Base-by-base conservation (phyloP, 176 grass and related monocot species). In the sorghum (Sorghum bicolor) region DNA sequence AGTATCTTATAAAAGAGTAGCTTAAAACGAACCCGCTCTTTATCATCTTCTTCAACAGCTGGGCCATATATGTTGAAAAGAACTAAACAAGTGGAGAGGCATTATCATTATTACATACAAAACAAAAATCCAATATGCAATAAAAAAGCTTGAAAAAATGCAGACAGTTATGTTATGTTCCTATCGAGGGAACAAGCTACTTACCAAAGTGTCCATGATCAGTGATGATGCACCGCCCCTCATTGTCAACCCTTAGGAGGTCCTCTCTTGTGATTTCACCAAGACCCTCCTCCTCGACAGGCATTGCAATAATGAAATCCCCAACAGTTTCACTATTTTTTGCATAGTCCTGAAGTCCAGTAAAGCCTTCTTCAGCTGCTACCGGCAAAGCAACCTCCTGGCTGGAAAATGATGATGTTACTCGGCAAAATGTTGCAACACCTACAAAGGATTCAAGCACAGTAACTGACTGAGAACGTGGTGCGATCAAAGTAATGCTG, bases 41-140 rank as follows among this genome's bases (percentile, higher is more conserved):
- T 68, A 75, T 99, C 91, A 69, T 99, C 96, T 76, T 82, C 84
- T 45, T 87, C 34, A 73, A 94, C 91, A 92, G 93, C 80, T 43
- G 96, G 96, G 14, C 93, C 96, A 87, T 99, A 99, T 89, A 99
- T 63, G 84, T 99, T 99, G 75, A 96, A 96, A 85, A 99, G 89
- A 79, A 95, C 96, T 99, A 55, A 28, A 94, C 29, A 86, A 53
- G 73, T 74, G 67, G 22, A 36, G 48, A 16, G 28, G 63, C 28
- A 64, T 39, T 75, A 53, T 76, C 28, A 64, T 39, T 41, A 76
- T 67, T 65, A 74, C 61, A 79, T 37, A 76, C 22, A 77, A 34
- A 80, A 41, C 76, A 61, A 10, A 86, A 24, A 79, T 36, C 30
- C 73, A 67, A 25, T 69, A 72, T 39, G 60, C 12, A 39, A 70